phyloP scores from a whole-genome alignment of 73 alveolate species.

The Paramecium tetraurelia region DNA sequence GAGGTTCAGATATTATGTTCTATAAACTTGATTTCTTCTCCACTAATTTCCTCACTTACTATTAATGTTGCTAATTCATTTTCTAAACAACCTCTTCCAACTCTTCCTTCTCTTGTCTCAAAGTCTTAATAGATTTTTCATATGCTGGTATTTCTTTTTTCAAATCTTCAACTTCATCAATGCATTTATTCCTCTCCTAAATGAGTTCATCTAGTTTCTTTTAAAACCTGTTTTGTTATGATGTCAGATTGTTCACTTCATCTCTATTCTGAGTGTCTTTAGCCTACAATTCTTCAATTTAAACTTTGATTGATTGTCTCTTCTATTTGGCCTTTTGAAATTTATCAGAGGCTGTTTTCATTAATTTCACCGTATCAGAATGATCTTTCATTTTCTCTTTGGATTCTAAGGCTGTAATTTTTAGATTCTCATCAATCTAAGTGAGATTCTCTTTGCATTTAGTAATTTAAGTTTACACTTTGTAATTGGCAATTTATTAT shows the following conservation, averaged over 20 bases:
- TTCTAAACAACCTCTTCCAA: neutral
- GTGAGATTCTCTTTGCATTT: neutral
- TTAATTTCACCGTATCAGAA: neutral
- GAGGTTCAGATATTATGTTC: neutral
- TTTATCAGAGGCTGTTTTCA: neutral
- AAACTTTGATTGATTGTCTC: neutral
- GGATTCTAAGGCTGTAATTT: neutral
- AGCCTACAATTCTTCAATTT: neutral
- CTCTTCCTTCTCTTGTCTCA: constrained; percentile 52
- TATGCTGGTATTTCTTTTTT: constrained; percentile 24
- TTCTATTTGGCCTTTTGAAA: neutral
- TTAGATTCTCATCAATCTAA: neutral
- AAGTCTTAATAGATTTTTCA: constrained; percentile 28
- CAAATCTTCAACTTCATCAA: constrained; percentile 17
- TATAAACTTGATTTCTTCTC: neutral
- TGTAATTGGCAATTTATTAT: neutral
- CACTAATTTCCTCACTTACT: neutral
- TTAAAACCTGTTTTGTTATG: constrained; percentile 48
- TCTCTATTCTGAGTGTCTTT: neutral
- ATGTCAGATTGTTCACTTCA: constrained; percentile 36
- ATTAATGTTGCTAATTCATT: neutral
- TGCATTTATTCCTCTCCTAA: neutral
- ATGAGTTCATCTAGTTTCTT: constrained; percentile 45
- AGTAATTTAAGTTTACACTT: neutral
- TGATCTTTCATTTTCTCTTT: neutral